Conservation (phyloP, 306 rosid species). For the Vigna unguiculata region DNA sequence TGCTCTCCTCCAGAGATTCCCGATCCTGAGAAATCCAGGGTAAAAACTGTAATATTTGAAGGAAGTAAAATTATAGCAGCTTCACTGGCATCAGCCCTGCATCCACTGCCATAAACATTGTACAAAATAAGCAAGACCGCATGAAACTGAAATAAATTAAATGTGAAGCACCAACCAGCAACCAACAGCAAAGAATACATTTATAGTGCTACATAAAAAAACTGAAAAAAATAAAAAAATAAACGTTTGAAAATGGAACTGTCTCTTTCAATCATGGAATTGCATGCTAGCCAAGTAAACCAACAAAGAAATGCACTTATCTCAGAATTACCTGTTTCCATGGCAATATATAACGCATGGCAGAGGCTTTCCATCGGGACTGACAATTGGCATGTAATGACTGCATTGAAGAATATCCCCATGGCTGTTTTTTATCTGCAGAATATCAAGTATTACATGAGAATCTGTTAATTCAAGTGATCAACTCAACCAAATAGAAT, state of each 20-base stretch:
- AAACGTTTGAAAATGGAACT: no score
- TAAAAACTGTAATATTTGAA: constrained; percentile 92
- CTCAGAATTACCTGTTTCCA: constrained; percentile 87
- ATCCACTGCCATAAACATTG: constrained; percentile 73
- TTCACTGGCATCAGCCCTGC: constrained; percentile 98
- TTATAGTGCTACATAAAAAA: no score
- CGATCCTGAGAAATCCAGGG: constrained; percentile 96
- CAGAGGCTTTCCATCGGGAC: constrained; percentile 88
- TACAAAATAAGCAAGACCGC: constrained; percentile 46
- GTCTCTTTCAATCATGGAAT: no score
- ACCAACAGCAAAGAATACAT: constrained; percentile 28
- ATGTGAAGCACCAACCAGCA: constrained; percentile 1
- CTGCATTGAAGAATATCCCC: constrained; percentile 90
- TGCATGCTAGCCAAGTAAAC: no score
- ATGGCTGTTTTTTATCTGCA: constrained; percentile 86
- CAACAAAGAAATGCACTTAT: background rate
- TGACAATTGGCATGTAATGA: constrained; percentile 89
- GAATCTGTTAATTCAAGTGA: constrained; percentile 20
- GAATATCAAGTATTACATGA: constrained; percentile 39
- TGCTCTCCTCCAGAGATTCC: constrained; percentile 97
- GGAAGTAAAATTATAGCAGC: constrained; percentile 94
- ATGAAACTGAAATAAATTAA: constrained; percentile 17
- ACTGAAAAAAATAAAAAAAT: no score
- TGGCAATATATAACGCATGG: constrained; percentile 98
- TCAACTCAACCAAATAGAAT: constrained; percentile 1